Evolutionary conservation across 352 stramenopile genomes (phyloP).

Genomic region (Aphanomyces stellatus): DNA sequence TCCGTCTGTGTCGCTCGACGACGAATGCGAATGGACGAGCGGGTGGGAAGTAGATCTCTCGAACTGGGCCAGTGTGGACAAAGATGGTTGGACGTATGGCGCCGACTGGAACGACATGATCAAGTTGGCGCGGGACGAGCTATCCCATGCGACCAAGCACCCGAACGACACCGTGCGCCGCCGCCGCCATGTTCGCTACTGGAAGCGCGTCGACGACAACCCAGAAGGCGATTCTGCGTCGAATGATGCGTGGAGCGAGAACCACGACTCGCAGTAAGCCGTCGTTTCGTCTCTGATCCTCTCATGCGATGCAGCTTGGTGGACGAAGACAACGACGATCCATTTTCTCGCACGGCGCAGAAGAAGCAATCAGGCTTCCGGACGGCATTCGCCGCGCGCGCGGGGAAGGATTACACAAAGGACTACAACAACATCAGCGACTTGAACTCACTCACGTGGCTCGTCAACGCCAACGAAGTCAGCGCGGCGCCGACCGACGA

Average conservation of each 20-base stretch:
- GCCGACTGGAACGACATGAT: conserved; percentile 73
- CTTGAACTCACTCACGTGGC: conserved; percentile 70
- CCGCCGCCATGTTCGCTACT: conserved; percentile 73
- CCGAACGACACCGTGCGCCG: conserved; percentile 66
- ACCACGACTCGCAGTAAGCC: not conserved
- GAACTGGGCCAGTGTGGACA: conserved; percentile 72
- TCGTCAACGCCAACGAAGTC: conserved; percentile 72
- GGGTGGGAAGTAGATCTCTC: conserved; percentile 77
- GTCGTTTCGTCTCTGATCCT: not conserved
- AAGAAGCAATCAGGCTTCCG: conserved; percentile 81
- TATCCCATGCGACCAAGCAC: conserved; percentile 76
- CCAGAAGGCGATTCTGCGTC: not conserved
- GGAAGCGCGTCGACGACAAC: conserved; percentile 26
- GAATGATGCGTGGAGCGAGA: not conserved
- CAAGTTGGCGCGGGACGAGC: conserved; percentile 61
- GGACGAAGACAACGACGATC: conserved; percentile 61
- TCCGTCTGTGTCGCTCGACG: conserved; percentile 50
- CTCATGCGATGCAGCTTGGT: conserved; percentile 7
- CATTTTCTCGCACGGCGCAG: conserved; percentile 76
- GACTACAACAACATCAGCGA: conserved; percentile 80
- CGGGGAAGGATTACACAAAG: conserved; percentile 82
- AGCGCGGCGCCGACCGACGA: conserved; percentile 68
- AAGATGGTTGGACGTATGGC: conserved; percentile 77
- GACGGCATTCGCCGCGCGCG: conserved; percentile 65
- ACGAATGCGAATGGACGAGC: conserved; percentile 66